Evolutionary conservation across 306 rosid species (phyloP), one percentile per base, ranked within the genome.

Genomic region (Comarum palustre): DNA sequence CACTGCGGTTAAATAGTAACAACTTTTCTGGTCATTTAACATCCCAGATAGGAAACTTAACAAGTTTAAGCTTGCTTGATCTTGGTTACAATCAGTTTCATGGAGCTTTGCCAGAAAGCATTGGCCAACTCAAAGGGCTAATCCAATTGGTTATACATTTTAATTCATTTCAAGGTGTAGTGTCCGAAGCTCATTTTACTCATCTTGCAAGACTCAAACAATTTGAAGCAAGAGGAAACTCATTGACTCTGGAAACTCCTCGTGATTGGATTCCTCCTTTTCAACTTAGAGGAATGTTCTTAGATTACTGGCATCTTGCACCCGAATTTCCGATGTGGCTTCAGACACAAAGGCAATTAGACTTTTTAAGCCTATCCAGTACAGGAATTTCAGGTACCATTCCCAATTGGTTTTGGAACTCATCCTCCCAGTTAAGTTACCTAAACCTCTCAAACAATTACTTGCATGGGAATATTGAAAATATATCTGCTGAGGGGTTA

Each of bases 311-410:
- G 34, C 54, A 17, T n/a, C 17, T 85, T 41, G 81, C 79, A 2
- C 80, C 78, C 10, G 48, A 68, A n/a, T 80, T 85, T 60, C 85
- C 83, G 20, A 8, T 19, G 11, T 85, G 89, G 86, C 77, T 82
- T 13, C 52, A 69, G 68, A 50, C 13, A 10, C 78, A 80, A 73
- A 68, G 31, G 13, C 36, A 48, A 3, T 17, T 68, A 6, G 2
- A 4, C 9, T 3, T 0, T 0, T 27, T 85, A 42, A 27, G 60
- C 62, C n/a, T 76, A 61, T 69, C 80, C 7, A 59, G 47, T 41
- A 8, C 80, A 32, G 14, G 60, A 47, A 46, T 76, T 6, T 69
- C 65, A 59, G 38, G 54, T 41, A 59, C 32, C 16, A 48, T 59
- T 16, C 46, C 65, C 0, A 13, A 48, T 20, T 76, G 74, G 80